Conservation (phyloP, 495 filamentous ascomycete species). For the Beverwykella pulmonaria region DNA sequence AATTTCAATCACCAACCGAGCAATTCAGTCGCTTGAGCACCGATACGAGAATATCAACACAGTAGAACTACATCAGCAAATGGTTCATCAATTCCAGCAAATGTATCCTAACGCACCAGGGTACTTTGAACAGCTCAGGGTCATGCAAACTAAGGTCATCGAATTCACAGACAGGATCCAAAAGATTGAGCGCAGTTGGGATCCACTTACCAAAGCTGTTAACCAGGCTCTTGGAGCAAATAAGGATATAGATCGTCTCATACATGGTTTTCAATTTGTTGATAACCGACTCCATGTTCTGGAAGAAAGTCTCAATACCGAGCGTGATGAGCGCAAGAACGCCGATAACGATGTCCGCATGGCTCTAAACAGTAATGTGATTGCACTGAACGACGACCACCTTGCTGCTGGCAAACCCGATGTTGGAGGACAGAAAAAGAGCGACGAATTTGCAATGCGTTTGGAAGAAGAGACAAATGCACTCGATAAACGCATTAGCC, state of each 20-base stretch:
- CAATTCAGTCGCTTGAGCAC: conserved; percentile 10
- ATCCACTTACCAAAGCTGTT: no score
- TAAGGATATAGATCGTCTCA: no score
- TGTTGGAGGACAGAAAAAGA: background rate
- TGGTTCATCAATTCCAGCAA: conserved; percentile 47
- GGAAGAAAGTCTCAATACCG: background rate
- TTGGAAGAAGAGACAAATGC: no score
- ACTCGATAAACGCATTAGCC: no score
- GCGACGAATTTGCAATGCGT: background rate
- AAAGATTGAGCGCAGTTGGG: no score
- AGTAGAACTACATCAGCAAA: conserved; percentile 21
- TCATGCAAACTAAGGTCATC: conserved; percentile 2
- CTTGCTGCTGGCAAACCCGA: no score
- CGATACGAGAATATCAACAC: conserved; percentile 35
- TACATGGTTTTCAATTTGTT: background rate
- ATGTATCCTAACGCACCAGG: conserved; percentile 41
- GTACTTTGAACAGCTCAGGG: background rate
- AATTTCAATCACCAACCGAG: background rate
- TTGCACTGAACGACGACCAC: no score
- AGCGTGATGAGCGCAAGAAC: background rate
- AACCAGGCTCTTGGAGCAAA: no score
- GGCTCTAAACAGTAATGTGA: no score
- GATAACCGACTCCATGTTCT: background rate
- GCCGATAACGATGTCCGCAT: background rate
- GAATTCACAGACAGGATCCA: background rate